A percentile compares a stretch with the other conserved stretches of the same genome.
Conservation (phyloP, 2,329 filamentous ascomycete species). For the Metarhizium sp. region DNA sequence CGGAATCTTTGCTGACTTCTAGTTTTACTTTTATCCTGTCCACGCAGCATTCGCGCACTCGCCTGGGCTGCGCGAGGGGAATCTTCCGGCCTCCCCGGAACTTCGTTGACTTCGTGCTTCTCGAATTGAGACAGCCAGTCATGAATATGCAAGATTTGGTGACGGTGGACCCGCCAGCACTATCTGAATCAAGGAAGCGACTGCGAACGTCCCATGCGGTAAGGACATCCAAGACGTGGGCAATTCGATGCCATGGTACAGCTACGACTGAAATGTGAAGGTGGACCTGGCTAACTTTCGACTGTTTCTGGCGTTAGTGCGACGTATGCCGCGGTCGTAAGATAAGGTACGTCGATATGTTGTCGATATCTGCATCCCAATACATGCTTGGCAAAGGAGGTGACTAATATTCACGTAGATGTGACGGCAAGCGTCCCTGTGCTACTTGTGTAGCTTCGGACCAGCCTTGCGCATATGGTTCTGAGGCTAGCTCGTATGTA, state of each 20-base stretch:
- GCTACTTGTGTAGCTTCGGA: slow-evolving; percentile 25
- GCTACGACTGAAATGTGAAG: no score
- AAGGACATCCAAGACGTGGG: slow-evolving; percentile 7
- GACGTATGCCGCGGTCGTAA: slow-evolving; percentile 37
- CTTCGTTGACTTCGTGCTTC: not conserved
- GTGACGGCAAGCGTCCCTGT: slow-evolving; percentile 37
- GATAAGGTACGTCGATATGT: slow-evolving; percentile 26
- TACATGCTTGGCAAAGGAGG: not conserved
- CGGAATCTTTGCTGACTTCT: no score
- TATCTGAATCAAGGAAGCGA: slow-evolving; percentile 27
- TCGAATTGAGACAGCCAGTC: not conserved
- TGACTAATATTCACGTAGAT: slow-evolving; percentile 21
- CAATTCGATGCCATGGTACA: no score
- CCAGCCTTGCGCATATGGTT: slow-evolving; percentile 31
- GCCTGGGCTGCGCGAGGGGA: no score
- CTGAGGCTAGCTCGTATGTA: slow-evolving; percentile 33
- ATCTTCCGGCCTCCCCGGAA: no score
- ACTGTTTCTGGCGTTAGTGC: slow-evolving; percentile 22
- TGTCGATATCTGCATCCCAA: not conserved
- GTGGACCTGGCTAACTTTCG: no score
- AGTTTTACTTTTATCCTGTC: no score
- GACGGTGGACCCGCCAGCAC: slow-evolving; percentile 17
- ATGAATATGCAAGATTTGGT: slow-evolving; percentile 9
- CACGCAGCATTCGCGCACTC: no score
- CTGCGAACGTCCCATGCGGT: slow-evolving; percentile 33